Conservation (phyloP, 2,329 filamentous ascomycete genomes). For the Colletotrichum horii region DNA sequence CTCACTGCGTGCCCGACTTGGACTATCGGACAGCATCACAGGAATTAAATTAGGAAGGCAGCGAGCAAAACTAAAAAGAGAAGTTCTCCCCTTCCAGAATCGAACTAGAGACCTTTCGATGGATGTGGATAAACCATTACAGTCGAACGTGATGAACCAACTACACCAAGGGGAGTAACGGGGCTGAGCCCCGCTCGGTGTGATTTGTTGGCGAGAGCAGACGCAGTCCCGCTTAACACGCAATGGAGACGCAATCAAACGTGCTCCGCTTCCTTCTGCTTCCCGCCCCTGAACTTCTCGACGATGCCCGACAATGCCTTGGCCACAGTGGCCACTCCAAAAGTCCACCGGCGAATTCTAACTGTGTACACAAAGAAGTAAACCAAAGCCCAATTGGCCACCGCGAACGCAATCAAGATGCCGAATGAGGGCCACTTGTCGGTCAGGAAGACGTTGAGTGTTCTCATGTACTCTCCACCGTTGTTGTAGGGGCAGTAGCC, state of each 20-base stretch:
- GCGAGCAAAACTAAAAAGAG: background rate
- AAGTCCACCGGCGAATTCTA: constrained; percentile 71
- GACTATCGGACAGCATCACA: too few relatives aligned
- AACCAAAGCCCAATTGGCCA: constrained; percentile 74
- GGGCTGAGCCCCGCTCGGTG: background rate
- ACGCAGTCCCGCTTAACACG: background rate
- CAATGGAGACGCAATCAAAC: background rate
- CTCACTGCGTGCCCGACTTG: too few relatives aligned
- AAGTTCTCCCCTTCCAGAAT: constrained; percentile 2
- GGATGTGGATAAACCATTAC: background rate
- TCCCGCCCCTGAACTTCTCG: background rate
- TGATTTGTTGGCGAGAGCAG: background rate
- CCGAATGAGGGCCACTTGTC: constrained; percentile 74
- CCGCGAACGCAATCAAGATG: constrained; percentile 73
- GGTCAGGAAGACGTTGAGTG: constrained; percentile 50
- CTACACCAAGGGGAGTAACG: constrained; percentile 4
- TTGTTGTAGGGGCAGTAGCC: constrained; percentile 70
- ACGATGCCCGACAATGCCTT: background rate
- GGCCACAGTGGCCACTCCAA: constrained; percentile 48
- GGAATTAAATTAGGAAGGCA: background rate
- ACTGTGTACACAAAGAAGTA: constrained; percentile 82
- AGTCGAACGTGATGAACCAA: constrained; percentile 13
- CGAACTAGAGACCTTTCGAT: constrained; percentile 12
- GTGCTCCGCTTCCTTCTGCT: background rate
- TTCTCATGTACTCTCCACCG: constrained; percentile 67